phyloP scores from a whole-genome alignment of 2,329 filamentous ascomycete species.

The Ambrosiella cleistominuta region DNA sequence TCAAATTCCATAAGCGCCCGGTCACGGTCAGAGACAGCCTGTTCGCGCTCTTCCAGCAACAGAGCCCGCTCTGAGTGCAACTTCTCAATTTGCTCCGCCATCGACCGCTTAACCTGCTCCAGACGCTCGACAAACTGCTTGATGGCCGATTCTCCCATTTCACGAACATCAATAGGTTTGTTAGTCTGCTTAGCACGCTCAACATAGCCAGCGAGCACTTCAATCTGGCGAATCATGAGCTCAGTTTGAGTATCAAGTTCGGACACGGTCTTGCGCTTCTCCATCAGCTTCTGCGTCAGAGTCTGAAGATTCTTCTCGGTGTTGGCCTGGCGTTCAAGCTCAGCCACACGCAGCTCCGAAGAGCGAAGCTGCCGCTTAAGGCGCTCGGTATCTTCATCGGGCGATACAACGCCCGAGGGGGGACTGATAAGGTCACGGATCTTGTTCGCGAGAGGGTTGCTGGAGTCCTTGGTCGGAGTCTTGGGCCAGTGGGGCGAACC shows the following conservation, averaged over 20 bases:
- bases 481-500: constrained; percentile 53
- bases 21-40: constrained; percentile 70
- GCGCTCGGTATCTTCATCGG: constrained; percentile 43
- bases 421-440: constrained; percentile 54
- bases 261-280: constrained; percentile 91
- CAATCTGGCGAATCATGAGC: constrained; percentile 82
- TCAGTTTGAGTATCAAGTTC: constrained; percentile 87
- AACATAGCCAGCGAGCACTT: constrained; percentile 75
- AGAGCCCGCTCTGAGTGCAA: constrained; percentile 58
- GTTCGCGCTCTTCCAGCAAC: constrained; percentile 68
- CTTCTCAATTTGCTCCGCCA: constrained; percentile 40
- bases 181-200: constrained; percentile 71
- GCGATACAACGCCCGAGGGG: constrained; percentile 39
- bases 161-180: constrained; percentile 60
- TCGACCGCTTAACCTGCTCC: constrained; percentile 41
- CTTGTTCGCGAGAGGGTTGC: constrained; percentile 16
- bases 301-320: constrained; percentile 50
- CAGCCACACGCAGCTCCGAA: constrained; percentile 68
- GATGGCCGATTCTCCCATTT: constrained; percentile 76
- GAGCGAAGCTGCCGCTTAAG: constrained; percentile 61
- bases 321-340: constrained; percentile 64
- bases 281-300: constrained; percentile 70
- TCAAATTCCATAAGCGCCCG: constrained; percentile 91
- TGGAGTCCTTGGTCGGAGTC: constrained; percentile 43
- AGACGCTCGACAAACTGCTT: constrained; percentile 73